Evolutionary conservation across 225 moss, liverwort and hornwort genomes (phyloP).

Genomic region (Climacium dendroides): DNA sequence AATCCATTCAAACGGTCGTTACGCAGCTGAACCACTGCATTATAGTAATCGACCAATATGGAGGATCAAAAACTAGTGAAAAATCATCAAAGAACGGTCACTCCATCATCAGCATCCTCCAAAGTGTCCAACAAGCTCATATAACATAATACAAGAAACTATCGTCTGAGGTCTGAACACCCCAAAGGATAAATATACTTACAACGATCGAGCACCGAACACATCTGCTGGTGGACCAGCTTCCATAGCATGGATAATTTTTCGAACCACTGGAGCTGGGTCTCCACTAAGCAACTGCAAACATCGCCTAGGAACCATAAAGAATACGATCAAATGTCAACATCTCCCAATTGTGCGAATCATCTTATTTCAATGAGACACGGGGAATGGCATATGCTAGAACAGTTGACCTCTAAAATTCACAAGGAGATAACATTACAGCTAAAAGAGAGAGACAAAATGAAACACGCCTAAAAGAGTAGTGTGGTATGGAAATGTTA

Average conservation of each 20-base stretch:
- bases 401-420: background rate
- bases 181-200: constrained; percentile 6
- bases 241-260: constrained; percentile 80
- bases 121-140: background rate
- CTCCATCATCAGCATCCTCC: background rate
- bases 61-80: background rate
- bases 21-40: background rate
- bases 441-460: background rate
- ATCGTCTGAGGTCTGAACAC: background rate
- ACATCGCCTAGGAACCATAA: constrained; percentile 56
- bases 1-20: background rate
- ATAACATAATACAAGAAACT: background rate
- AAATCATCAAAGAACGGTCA: background rate
- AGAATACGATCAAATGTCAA: background rate
- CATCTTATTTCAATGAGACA: background rate
- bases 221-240: constrained; percentile 89
- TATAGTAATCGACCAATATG: background rate
- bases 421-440: background rate
- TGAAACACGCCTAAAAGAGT: background rate
- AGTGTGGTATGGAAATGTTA: background rate
- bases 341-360: background rate
- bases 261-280: constrained; percentile 68
- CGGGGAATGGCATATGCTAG: background rate
- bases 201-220: constrained; percentile 65
- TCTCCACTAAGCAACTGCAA: constrained; percentile 56